phyloP scores from a whole-genome alignment of 1,284 basidiomycete species.

The Abortiporus biennis region DNA sequence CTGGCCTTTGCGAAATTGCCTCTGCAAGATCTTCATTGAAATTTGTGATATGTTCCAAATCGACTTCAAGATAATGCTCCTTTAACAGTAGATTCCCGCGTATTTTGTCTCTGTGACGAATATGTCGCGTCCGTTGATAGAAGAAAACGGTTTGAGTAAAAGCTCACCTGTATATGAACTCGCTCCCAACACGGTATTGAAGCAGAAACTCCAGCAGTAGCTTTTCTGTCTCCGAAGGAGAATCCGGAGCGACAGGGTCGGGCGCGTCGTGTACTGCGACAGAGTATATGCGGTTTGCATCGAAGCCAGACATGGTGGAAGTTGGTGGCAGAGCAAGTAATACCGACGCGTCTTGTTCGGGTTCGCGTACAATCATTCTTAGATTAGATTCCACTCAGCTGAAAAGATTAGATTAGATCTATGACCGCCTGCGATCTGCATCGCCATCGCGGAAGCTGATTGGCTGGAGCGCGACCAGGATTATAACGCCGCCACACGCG shows the following conservation, averaged over 20 bases:
- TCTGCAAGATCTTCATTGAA: constrained; percentile 95
- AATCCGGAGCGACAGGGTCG: constrained; percentile 50
- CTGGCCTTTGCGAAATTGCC: constrained; percentile 83
- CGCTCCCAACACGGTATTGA: constrained; percentile 81
- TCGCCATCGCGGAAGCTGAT: no score
- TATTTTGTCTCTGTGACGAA: constrained; percentile 70
- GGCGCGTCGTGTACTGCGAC: constrained; percentile 65
- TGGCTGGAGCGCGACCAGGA: no score
- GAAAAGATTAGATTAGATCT: no score
- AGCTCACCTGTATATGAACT: constrained; percentile 80
- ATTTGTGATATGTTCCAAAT: constrained; percentile 84
- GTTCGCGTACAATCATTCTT: no score
- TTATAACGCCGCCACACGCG: no score
- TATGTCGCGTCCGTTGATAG: constrained; percentile 10
- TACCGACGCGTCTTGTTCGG: no score
- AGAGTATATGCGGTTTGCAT: constrained; percentile 73
- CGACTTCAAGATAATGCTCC: constrained; percentile 89
- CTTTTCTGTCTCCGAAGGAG: constrained; percentile 75
- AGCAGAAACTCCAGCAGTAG: constrained; percentile 81
- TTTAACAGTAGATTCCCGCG: constrained; percentile 87
- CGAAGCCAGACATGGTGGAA: constrained; percentile 65
- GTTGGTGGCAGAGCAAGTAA: no score
- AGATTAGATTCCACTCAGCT: no score
- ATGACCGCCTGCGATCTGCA: no score
- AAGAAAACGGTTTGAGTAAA: not conserved